A percentile compares a stretch with the other conserved stretches of the same genome.
phyloP scores from a whole-genome alignment of 2,329 filamentous ascomycete species.

The Colletotrichum eleusines region DNA sequence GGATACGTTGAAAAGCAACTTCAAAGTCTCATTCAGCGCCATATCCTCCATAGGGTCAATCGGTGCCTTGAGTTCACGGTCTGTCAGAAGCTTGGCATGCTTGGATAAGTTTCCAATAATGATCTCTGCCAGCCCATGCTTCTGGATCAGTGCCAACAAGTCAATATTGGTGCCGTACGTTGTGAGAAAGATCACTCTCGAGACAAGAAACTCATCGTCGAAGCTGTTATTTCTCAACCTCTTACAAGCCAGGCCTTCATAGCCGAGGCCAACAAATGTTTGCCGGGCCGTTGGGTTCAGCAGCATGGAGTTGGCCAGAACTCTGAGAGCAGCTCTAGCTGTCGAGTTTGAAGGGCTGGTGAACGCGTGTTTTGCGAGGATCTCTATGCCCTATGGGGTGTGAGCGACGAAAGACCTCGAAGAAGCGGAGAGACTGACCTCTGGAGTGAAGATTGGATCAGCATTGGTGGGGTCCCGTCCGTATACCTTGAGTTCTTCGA shows the following conservation, averaged over 20 bases:
- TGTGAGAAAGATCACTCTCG: slow-evolving; percentile 82
- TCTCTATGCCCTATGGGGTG: slow-evolving; percentile 75
- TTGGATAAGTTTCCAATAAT: slow-evolving; percentile 77
- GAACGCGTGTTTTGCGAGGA: slow-evolving; percentile 80
- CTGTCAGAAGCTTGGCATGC: slow-evolving; percentile 67
- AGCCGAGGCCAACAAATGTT: slow-evolving; percentile 78
- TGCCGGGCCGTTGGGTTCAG: slow-evolving; percentile 77
- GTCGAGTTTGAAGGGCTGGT: slow-evolving; percentile 71
- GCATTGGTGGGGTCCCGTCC: slow-evolving; percentile 79
- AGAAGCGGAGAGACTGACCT: slow-evolving; percentile 62
- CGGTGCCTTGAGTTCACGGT: slow-evolving; percentile 46
- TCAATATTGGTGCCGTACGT: slow-evolving; percentile 82
- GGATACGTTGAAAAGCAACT: slow-evolving; percentile 89
- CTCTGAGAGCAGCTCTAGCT: slow-evolving; percentile 81
- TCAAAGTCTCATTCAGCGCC: slow-evolving; percentile 86
- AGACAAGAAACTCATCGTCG: slow-evolving; percentile 88
- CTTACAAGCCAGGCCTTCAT: slow-evolving; percentile 74
- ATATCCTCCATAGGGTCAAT: slow-evolving; percentile 76
- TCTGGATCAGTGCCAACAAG: slow-evolving; percentile 72
- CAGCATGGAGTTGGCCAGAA: slow-evolving; percentile 86
- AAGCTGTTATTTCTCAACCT: slow-evolving; percentile 78
- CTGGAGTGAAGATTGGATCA: slow-evolving; percentile 85
- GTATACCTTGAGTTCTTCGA: slow-evolving; percentile 81
- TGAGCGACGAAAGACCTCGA: slow-evolving; percentile 3
- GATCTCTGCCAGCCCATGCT: slow-evolving; percentile 74